These are phyloP conservation scores for Trichoderma gamsii DNA, from an alignment of 495 filamentous ascomycete species.

Conservation along the genomic window DNA sequence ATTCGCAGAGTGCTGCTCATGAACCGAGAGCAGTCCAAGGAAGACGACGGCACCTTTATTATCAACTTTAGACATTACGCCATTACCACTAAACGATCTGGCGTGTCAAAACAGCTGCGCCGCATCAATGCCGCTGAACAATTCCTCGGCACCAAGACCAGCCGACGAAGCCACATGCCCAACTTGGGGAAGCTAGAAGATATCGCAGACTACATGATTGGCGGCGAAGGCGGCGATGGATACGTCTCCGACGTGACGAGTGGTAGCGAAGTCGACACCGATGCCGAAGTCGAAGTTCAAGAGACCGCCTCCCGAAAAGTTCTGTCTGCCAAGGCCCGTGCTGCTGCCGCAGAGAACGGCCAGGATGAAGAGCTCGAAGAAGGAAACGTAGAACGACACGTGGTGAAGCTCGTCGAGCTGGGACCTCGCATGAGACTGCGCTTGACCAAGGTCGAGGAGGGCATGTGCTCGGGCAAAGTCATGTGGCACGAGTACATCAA, in stretches of 20 bases:
- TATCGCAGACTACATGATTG: constrained; percentile 90
- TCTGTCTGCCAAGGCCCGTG: constrained; percentile 54
- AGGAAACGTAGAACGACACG: constrained; percentile 65
- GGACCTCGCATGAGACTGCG: constrained; percentile 85
- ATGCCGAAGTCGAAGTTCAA: constrained; percentile 90
- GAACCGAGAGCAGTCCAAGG: constrained; percentile 61
- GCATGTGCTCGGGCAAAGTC: constrained; percentile 79
- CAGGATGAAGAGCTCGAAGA: constrained; percentile 33
- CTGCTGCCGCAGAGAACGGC: constrained; percentile 24
- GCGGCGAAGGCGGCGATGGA: constrained; percentile 65
- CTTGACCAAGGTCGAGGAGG: constrained; percentile 94
- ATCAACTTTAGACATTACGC: constrained; percentile 91
- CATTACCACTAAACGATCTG: constrained; percentile 81
- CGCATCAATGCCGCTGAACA: constrained; percentile 86
- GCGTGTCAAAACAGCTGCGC: constrained; percentile 73
- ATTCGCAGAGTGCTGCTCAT: constrained; percentile 86
- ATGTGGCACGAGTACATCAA: constrained; percentile 95
- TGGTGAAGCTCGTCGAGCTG: constrained; percentile 84
- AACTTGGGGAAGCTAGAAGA: constrained; percentile 88
- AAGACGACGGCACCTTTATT: constrained; percentile 66
- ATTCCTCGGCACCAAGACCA: constrained; percentile 49
- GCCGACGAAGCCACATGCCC: constrained; percentile 66
- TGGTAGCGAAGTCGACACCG: constrained; percentile 87
- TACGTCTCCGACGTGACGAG: constrained; percentile 80
- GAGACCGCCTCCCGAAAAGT: constrained; percentile 66